Evolutionary conservation across 495 filamentous ascomycete species (phyloP).

Genomic region (Hypoxylon perforatum): DNA sequence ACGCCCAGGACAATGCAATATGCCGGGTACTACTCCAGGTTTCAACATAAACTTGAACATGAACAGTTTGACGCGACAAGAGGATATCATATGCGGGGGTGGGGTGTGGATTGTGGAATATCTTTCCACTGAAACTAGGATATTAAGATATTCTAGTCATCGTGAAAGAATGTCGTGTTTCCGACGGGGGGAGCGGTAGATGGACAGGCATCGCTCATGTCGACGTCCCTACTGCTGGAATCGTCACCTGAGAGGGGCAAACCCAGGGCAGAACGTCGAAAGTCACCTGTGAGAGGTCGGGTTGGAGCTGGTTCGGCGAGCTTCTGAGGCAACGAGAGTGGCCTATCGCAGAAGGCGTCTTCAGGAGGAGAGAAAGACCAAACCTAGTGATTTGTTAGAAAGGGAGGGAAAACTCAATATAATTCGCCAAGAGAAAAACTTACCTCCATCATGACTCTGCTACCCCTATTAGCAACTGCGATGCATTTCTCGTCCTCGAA

Average conservation of each 20-base stretch:
- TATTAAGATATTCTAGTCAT: constrained; percentile 44
- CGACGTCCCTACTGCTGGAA: constrained; percentile 50
- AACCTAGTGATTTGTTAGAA: constrained; percentile 65
- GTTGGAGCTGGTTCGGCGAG: constrained; percentile 51
- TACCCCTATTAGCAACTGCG: constrained; percentile 86
- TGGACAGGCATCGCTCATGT: constrained; percentile 60
- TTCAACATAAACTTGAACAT: constrained; percentile 17
- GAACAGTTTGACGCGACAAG: constrained; percentile 47
- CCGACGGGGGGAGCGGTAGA: constrained; percentile 55
- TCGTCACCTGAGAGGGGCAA: constrained; percentile 37
- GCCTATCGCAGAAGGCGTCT: constrained; percentile 64
- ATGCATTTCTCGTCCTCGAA: constrained; percentile 99
- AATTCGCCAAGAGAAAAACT: constrained; percentile 37
- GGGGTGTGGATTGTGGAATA: constrained; percentile 31
- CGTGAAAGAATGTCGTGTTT: constrained; percentile 59
- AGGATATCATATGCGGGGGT: constrained; percentile 48
- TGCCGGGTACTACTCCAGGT: constrained; percentile 20
- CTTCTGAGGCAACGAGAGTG: constrained; percentile 49
- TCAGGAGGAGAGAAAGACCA: constrained; percentile 92
- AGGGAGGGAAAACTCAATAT: neutral
- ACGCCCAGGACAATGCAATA: constrained; percentile 42
- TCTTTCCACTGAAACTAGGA: neutral
- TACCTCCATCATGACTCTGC: constrained; percentile 97
- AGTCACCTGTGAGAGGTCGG: constrained; percentile 54
- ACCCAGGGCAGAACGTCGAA: constrained; percentile 33